Percentiles rank a stretch among this genome's conserved stretches.
Conservation (phyloP, 495 filamentous ascomycete species). For the Aspergillus haitiensis region DNA sequence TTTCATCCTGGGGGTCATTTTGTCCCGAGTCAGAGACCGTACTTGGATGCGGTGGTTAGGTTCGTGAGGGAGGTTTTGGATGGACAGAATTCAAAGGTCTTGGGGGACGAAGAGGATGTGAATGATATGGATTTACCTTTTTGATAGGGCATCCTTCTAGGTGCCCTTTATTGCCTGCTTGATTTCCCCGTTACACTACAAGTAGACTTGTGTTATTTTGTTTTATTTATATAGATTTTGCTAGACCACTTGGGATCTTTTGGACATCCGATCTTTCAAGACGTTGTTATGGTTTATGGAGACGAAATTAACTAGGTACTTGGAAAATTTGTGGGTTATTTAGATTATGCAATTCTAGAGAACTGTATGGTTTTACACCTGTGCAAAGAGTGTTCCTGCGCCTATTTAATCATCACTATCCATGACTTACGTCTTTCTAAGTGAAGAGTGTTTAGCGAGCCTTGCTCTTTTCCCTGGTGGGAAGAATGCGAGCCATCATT, state of each 20-base stretch:
- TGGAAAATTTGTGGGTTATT: background rate
- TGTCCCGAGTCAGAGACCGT: constrained; percentile 77
- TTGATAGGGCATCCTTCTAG: constrained; percentile 25
- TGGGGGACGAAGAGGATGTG: constrained; percentile 50
- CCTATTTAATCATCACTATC: constrained; percentile 17
- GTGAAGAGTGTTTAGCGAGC: constrained; percentile 32
- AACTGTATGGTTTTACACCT: constrained; percentile 41
- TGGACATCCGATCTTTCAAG: no score
- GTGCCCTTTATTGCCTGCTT: no score
- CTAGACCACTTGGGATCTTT: constrained; percentile 1
- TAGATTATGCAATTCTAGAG: constrained; percentile 30
- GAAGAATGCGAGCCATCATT: constrained; percentile 98
- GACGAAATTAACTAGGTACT: no score
- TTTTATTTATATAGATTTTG: constrained; percentile 8
- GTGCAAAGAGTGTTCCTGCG: constrained; percentile 17
- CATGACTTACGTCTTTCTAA: constrained; percentile 6
- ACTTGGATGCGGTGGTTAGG: constrained; percentile 67
- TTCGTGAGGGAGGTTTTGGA: constrained; percentile 69
- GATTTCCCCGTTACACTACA: no score
- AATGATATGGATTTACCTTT: constrained; percentile 72
- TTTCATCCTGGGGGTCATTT: constrained; percentile 94
- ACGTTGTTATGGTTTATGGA: no score
- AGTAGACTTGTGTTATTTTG: background rate
- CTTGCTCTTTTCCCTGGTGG: constrained; percentile 58
- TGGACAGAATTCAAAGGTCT: constrained; percentile 35